Percentiles rank a stretch among this genome's conserved stretches.
phyloP scores from a whole-genome alignment of 2,329 filamentous ascomycete genomes.

The Berkeleyomyces basicola region DNA sequence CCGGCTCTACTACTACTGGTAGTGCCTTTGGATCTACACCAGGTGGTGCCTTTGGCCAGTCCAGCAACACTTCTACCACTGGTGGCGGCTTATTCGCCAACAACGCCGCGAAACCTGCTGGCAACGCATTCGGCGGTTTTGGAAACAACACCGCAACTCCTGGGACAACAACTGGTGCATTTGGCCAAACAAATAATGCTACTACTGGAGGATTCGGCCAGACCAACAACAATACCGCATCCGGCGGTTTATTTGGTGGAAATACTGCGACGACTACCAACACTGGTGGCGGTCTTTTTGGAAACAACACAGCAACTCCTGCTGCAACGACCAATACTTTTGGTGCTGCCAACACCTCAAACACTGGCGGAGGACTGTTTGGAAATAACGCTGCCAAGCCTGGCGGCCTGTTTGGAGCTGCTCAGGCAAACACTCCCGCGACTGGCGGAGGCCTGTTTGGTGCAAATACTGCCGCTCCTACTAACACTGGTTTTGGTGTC shows the following conservation, averaged over 20 bases:
- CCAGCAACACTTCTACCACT: slow-evolving; percentile 21
- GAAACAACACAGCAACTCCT: slow-evolving; percentile 19
- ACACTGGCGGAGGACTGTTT: slow-evolving; percentile 26
- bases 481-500: slow-evolving; percentile 24
- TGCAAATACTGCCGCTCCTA: slow-evolving; percentile 17
- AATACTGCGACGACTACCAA: slow-evolving; percentile 11
- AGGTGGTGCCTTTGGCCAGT: slow-evolving; percentile 17
- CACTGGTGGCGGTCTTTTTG: slow-evolving; percentile 30
- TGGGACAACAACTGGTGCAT: slow-evolving; percentile 14
- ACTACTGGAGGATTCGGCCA: slow-evolving; percentile 17
- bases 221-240: slow-evolving; percentile 18
- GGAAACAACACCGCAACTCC: slow-evolving; percentile 22
- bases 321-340: slow-evolving; percentile 24
- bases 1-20: neutral
- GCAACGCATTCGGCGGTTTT: slow-evolving; percentile 26
- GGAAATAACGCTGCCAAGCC: slow-evolving; percentile 23
- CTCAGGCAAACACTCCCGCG: slow-evolving; percentile 9
- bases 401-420: slow-evolving; percentile 33
- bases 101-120: slow-evolving; percentile 17
- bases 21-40: slow-evolving; percentile 18
- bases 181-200: slow-evolving; percentile 20
- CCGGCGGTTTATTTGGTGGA: slow-evolving; percentile 12
- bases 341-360: slow-evolving; percentile 17
- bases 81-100: slow-evolving; percentile 19
- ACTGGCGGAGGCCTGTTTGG: slow-evolving; percentile 32